Conservation (phyloP, 768 basidiomycete species). For the Trametes cingulata region DNA sequence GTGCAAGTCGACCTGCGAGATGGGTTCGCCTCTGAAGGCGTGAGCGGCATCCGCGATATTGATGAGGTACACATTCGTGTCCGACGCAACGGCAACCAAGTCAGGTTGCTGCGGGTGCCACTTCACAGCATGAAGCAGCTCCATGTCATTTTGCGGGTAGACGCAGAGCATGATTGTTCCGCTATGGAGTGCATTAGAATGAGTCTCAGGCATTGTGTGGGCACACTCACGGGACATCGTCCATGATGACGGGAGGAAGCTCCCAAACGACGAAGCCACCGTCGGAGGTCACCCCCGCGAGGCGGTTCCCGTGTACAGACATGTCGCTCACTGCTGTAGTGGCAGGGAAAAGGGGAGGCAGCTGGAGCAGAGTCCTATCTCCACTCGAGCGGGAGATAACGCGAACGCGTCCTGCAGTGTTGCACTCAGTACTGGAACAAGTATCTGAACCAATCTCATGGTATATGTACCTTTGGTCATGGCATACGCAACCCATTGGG, state of each 20-base stretch:
- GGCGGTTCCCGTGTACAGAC: conserved; percentile 80
- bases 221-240: conserved; percentile 77
- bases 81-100: conserved; percentile 80
- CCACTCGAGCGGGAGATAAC: conserved; percentile 88
- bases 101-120: conserved; percentile 87
- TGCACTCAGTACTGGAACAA: background rate
- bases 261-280: conserved; percentile 92
- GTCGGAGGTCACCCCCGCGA: conserved; percentile 85
- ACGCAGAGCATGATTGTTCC: conserved; percentile 71
- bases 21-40: conserved; percentile 61
- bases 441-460: background rate
- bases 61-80: conserved; percentile 72
- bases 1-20: conserved; percentile 67
- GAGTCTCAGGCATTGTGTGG: background rate
- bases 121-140: conserved; percentile 78
- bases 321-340: conserved; percentile 76
- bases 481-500: conserved; percentile 91
- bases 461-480: conserved; percentile 86
- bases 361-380: conserved; percentile 81
- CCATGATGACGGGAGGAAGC: conserved; percentile 77
- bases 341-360: conserved; percentile 59
- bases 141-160: conserved; percentile 55
- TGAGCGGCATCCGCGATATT: conserved; percentile 66
- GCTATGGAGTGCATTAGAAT: conserved; percentile 36
- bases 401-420: conserved; percentile 68